These are phyloP conservation scores for Gleditsia sinensis DNA, from an alignment of 306 rosid genomes.

Conservation along the genomic window DNA sequence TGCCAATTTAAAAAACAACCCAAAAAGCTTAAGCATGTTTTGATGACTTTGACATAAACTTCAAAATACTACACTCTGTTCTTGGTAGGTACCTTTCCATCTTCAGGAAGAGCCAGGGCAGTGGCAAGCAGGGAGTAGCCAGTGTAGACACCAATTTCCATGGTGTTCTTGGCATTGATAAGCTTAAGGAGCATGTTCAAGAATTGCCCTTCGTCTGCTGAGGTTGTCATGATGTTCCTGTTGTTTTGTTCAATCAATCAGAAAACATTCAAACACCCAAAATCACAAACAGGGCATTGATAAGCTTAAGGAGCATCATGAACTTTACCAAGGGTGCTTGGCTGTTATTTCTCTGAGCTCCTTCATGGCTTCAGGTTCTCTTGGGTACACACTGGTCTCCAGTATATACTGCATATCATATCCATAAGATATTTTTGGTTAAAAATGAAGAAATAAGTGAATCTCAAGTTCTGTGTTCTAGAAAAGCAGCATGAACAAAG, in stretches of 20 bases:
- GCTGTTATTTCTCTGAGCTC: conserved; percentile 92
- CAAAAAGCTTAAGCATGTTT: neutral
- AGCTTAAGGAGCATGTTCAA: conserved; percentile 88
- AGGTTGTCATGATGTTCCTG: conserved; percentile 95
- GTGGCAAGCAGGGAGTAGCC: conserved; percentile 96
- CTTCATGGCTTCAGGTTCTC: conserved; percentile 89
- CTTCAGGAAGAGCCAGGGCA: conserved; percentile 90
- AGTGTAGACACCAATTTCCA: conserved; percentile 96
- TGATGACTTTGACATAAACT: neutral
- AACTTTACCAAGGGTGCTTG: conserved; percentile 78
- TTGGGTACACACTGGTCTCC: conserved; percentile 91
- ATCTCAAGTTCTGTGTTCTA: too few relatives aligned
- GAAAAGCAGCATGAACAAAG: neutral
- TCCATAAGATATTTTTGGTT: neutral
- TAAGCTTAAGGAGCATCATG: neutral
- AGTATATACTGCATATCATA: conserved; percentile 59
- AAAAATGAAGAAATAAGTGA: neutral
- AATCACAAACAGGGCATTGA: neutral
- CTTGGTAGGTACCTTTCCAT: conserved; percentile 66
- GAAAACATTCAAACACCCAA: neutral
- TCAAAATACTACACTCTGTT: neutral
- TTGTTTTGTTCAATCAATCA: conserved; percentile 31
- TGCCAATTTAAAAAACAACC: conserved; percentile 7
- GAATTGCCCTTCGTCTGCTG: conserved; percentile 94
- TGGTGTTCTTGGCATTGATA: conserved; percentile 90